phyloP scores from a whole-genome alignment of 2,329 filamentous ascomycete genomes.

The Fusarium aywerte region DNA sequence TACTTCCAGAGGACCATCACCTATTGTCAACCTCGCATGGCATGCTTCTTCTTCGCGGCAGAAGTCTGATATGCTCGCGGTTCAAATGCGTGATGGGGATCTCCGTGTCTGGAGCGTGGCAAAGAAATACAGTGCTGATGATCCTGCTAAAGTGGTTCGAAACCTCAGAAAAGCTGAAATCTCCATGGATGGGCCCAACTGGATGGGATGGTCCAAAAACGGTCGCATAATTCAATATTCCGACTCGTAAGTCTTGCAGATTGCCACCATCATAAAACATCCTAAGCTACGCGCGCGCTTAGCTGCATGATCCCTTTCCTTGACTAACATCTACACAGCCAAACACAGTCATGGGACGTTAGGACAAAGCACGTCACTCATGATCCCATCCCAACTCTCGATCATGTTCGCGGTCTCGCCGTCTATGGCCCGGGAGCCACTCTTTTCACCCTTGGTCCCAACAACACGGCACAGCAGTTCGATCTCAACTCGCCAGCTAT shows the following conservation, averaged over 20 bases:
- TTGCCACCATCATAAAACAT: constrained; percentile 39
- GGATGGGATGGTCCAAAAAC: constrained; percentile 99
- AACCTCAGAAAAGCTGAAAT: constrained; percentile 84
- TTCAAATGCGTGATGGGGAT: constrained; percentile 91
- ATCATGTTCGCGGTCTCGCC: constrained; percentile 82
- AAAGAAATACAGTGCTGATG: constrained; percentile 76
- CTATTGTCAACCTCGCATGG: constrained; percentile 89
- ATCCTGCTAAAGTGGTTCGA: constrained; percentile 88
- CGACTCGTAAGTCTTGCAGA: constrained; percentile 75
- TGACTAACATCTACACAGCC: constrained; percentile 63
- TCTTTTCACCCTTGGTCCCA: constrained; percentile 88
- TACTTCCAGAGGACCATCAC: constrained; percentile 84
- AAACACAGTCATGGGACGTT: constrained; percentile 96
- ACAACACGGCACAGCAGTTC: constrained; percentile 93
- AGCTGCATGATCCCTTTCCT: constrained; percentile 47
- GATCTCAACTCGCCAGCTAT: constrained; percentile 85
- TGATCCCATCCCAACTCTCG: constrained; percentile 86
- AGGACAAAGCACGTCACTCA: constrained; percentile 96
- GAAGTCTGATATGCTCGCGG: constrained; percentile 97
- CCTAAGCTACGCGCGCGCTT: constrained; percentile 60
- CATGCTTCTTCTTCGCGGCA: constrained; percentile 96
- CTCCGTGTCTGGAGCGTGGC: constrained; percentile 96
- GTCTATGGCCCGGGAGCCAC: constrained; percentile 91
- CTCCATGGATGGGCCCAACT: constrained; percentile 80
- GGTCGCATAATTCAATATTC: constrained; percentile 93